Evolutionary conservation across 129 eudicot species (phyloP), one percentile per base, ranked within the genome.

Genomic region (Pulicaria dysenterica): DNA sequence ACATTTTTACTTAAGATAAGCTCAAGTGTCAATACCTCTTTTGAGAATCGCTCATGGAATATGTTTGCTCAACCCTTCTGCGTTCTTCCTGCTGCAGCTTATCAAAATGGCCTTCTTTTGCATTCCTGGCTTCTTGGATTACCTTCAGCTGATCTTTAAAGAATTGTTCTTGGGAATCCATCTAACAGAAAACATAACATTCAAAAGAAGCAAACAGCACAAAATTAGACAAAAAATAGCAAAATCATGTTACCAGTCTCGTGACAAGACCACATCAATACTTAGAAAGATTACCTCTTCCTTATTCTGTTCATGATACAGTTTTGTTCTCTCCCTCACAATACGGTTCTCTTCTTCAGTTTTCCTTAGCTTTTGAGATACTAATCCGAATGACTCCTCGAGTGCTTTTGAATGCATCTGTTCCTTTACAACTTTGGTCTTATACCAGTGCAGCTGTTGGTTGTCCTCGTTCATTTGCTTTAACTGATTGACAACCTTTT

Each of bases 401-500:
- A 87, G 84, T 36, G 86, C 86, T 77, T 88, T 90, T 5, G 84
- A 66, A 72, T 73, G 85, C 78, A 34, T 83, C 63, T 84, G 69
- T 37, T 82, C 95, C 60, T 84, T 86, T 2, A 55, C 82, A 58
- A 72, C 85, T 71, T 31, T 83, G 70, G 74, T 78, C 83, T 86
- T 94, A 54, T 64, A 78, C 75, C 72, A 84, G 11, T 59, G 48
- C 41, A 94, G 70, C 39, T 87, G 88, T 49, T 92, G 96, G 62
- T 93, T 93, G 40, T 93, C 96, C 58, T 89, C 98, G 6, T 77
- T 77, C 96, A 93, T 93, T 56, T 93, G 88, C 70, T 84, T 85
- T 78, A 87, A 46, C 3, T 79, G 88, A 14, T 58, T 70, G 38
- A 89, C 90, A 8, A 92, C 96, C 86, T 67, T 85, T 72, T 89